Percentiles rank a stretch among this genome's conserved stretches.
phyloP scores from a whole-genome alignment of 2,329 filamentous ascomycete species.

The Venturia carpophila region DNA sequence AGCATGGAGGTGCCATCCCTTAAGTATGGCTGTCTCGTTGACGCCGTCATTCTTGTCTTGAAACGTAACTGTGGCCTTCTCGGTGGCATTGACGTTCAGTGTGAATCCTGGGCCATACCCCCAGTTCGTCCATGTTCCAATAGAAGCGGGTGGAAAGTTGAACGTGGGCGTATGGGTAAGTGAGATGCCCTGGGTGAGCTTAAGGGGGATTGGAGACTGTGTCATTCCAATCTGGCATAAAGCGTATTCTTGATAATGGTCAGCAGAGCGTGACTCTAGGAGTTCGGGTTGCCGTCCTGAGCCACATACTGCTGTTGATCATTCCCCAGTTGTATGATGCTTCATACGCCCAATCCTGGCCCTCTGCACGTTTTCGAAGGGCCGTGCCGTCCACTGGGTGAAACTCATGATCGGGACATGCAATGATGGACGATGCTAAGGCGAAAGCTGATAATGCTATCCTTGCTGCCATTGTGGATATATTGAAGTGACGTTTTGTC shows the following conservation, averaged over 20 bases:
- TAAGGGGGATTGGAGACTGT: conserved; percentile 43
- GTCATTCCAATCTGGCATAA: conserved; percentile 45
- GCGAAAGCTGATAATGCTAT: conserved; percentile 1
- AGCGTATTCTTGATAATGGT: conserved; percentile 29
- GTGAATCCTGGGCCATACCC: conserved; percentile 42
- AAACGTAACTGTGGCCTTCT: conserved; percentile 37
- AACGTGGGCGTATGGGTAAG: conserved; percentile 36
- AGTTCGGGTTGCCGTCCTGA: neutral
- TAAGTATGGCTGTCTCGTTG: conserved; percentile 41
- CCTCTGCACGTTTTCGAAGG: conserved; percentile 7
- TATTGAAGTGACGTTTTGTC: neutral
- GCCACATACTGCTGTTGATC: conserved; percentile 26
- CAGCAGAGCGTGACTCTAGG: neutral
- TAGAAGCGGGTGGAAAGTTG: conserved; percentile 32
- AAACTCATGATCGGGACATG: conserved; percentile 10
- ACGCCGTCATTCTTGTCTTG: conserved; percentile 33
- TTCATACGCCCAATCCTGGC: conserved; percentile 29
- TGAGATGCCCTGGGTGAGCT: conserved; percentile 34
- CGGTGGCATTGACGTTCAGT: conserved; percentile 32
- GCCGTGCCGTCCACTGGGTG: neutral
- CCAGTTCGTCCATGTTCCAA: conserved; percentile 43
- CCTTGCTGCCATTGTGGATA: neutral
- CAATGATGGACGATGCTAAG: conserved; percentile 2
- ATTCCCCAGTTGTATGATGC: conserved; percentile 37
- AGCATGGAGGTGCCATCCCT: conserved; percentile 45